Evolutionary conservation across 257 asterid species (phyloP), one percentile per base, ranked within the genome.

Genomic region (Solanum peruvianum): DNA sequence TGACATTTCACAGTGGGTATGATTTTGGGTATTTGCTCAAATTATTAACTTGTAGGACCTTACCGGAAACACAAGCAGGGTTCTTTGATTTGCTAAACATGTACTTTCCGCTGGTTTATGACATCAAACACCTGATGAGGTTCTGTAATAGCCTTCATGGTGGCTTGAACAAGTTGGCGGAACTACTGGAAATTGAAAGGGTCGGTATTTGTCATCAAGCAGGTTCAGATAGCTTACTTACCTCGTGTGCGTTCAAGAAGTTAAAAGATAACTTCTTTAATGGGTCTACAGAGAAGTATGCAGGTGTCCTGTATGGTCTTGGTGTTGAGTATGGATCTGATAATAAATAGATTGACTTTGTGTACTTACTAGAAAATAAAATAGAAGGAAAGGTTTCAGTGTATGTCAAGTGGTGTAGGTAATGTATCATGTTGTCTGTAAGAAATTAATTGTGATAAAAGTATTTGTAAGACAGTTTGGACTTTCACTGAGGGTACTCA

Each of bases 91-190:
- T 85, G 47, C 81, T 85, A 13, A 85, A 85, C 42, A 21, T 44
- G 81, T 85, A 85, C 82, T 85, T 85, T 27, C 87, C 87, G 12
- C 39, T 85, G 44, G 82, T 85, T 18, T 85, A 85, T 39, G 82
- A 67, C n/a, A 85, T 85, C 60, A 85, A 85, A 21, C 87, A 85
- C 69, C 42, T 85, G 82, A 85, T 85, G 87, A 85, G 29, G 82
- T 85, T 85, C 87, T 85, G 87, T 73, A 85, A 85, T 29, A 85
- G 87, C 67, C 81, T 85, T 52, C 87, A 85, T 18, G 87, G 87
- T 67, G 87, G 87, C 67, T 67, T 85, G 25, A 85, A 85, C 82
- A 85, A 85, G 62, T 80, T 85, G 31, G 87, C 87, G 29, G 87
- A 85, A 39, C 82, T 85, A 2, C 35, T 85, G 87, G 82, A 85